Evolutionary conservation across 352 stramenopile genomes (phyloP), one percentile per base, ranked within the genome.

Genomic region (Pythium guiyangense): DNA sequence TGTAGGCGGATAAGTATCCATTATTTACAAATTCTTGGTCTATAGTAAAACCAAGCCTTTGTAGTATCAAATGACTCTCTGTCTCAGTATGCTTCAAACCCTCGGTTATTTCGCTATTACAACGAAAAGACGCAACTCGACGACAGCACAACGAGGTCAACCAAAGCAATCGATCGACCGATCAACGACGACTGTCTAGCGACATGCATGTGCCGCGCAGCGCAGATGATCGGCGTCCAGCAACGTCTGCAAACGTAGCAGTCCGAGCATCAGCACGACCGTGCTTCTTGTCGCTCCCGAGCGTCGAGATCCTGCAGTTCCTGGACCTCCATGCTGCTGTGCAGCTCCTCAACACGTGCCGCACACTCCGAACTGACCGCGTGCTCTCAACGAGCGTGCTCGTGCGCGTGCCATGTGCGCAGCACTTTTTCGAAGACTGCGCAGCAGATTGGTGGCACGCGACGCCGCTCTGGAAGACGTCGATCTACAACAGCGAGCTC

Each of bases 361-460:
- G 66, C 45, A 64, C 57, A 54, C 49, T 84, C 58, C 71, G 66
- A 15, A 57, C 51, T 15, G 73, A 84, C 58, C 61, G 63, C 52
- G 69, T 80, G n/a, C 35, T 79, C 53, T 79, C 69, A 39, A 39
- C 66, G 26, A 77, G 68, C 22, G 69, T 73, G 29, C 53, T 84
- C 17, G 63, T 77, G 58, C 77, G 75, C 54, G 74, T 63, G 10
- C 71, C 68, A 8, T 84, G 75, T 47, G 69, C 68, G 9, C 73
- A 80, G 45, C 73, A 84, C 49, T 84, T 84, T 53, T 64, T 79
- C 53, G 62, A 80, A 42, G 69, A 76, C 55, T 84, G 73, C 45
- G 69, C 71, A 6, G 73, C 73, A 17, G 73, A 84, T 52, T 84
- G 73, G 73, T 84, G 73, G 73, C 69, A 80, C 48, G 54, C 74